Evolutionary conservation across 2,329 filamentous ascomycete genomes (phyloP), one percentile per base, ranked within the genome.

Genomic region (Penicillium polonicum): DNA sequence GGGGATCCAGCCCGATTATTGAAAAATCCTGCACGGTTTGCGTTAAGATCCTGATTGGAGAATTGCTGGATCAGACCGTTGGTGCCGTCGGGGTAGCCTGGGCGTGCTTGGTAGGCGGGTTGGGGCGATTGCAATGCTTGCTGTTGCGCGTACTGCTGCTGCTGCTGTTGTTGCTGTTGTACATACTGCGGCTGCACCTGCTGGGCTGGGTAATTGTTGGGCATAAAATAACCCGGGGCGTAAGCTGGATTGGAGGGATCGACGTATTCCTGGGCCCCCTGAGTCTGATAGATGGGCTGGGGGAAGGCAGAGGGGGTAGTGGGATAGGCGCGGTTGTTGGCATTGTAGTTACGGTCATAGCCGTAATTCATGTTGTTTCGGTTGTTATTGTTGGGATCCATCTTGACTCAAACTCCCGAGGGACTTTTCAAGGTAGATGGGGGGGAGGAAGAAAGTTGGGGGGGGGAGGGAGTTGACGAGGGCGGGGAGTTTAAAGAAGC

Each of bases 231-330:
- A 56, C 76, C 78, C 54, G 76, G 76, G 57, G 70, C 70, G 54
- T 76, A 76, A 43, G 68, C 69, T 45, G 72, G 74, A 65, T 76
- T 77, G 55, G 76, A 76, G 52, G 76, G 72, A 62, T 83, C 83
- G 60, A 83, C 80, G 68, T 88, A 85, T 65, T 86, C 84, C 73
- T 86, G 83, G 46, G 82, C 82, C 53, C 80, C 78, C 66, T 83
- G 80, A 68, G 82, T 82, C 50, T 83, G 82, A 70, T 86, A 87
- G 73, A 96, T 89, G 60, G 92, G 92, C 78, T 97, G 93, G 13
- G 93, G 93, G 72, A 97, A 97, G 58, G 92, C 96, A 64, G 93
- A 97, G 52, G 93, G 93, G 10, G 93, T 97, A 52, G 93, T 92
- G 66, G 89, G 90, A 81, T 90, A 92, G 65, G 86, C 81, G 72